phyloP scores from a whole-genome alignment of 1,284 basidiomycete species.

The Nidula niveotomentosa region DNA sequence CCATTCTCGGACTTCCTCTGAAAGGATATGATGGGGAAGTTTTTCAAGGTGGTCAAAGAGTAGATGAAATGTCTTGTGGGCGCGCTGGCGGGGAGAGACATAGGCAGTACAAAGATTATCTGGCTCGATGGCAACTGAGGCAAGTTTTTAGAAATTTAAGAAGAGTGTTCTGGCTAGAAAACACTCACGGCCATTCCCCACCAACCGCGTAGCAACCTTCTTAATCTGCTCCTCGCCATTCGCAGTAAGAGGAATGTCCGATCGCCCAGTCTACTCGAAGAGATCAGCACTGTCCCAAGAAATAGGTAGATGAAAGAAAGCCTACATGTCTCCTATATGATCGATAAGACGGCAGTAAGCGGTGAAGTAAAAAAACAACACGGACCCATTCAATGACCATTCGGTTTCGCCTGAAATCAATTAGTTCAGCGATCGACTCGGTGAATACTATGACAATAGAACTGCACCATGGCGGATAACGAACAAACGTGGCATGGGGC shows the following conservation, averaged over 20 bases:
- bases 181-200: conserved; percentile 76
- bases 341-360: not conserved
- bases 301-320: conserved; percentile 7
- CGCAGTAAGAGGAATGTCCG: conserved; percentile 86
- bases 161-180: conserved; percentile 1
- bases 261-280: conserved; percentile 71
- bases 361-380: conserved; percentile 1
- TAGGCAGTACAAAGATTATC: conserved; percentile 74
- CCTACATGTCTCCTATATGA: conserved; percentile 68
- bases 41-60: conserved; percentile 60
- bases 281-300: not conserved
- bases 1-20: conserved; percentile 80
- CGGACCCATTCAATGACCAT: conserved; percentile 87
- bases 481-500: conserved; percentile 73
- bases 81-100: conserved; percentile 84
- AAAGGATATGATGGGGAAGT: conserved; percentile 53
- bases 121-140: conserved; percentile 77
- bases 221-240: conserved; percentile 77
- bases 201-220: conserved; percentile 62
- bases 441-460: conserved; percentile 6
- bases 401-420: conserved; percentile 80
- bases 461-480: conserved; percentile 71
- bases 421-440: conserved; percentile 3
- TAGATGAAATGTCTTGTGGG: conserved; percentile 83
- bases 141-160: conserved; percentile 6